Evolutionary conservation across 2,329 filamentous ascomycete genomes (phyloP).

Genomic region (Hyphodiscus sp.): DNA sequence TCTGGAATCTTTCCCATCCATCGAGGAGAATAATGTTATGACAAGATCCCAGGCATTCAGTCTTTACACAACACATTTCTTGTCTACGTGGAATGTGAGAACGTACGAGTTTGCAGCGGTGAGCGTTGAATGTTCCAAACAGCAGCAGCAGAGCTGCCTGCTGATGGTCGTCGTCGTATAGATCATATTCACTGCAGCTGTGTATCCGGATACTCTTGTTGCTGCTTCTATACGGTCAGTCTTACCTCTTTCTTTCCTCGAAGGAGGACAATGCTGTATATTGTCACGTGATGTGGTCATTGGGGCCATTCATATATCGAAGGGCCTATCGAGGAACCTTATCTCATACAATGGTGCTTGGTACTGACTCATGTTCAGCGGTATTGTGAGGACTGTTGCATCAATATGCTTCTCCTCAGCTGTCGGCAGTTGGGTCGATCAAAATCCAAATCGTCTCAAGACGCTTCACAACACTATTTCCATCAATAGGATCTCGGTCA

Average conservation of each 20-base stretch:
- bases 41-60: constrained; percentile 32
- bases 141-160: neutral
- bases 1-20: neutral
- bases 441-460: constrained; percentile 33
- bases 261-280: neutral
- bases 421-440: constrained; percentile 38
- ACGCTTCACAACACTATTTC: constrained; percentile 37
- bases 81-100: constrained; percentile 52
- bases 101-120: constrained; percentile 34
- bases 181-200: constrained; percentile 48
- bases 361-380: constrained; percentile 17
- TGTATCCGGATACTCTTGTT: constrained; percentile 36
- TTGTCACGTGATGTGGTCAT: neutral
- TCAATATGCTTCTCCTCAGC: constrained; percentile 37
- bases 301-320: neutral
- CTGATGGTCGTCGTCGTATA: constrained; percentile 22
- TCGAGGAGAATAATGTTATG: constrained; percentile 16
- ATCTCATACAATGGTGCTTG: neutral
- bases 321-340: neutral
- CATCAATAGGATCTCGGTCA: constrained; percentile 36
- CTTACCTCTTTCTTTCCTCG: neutral
- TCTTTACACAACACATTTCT: constrained; percentile 46
- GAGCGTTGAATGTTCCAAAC: constrained; percentile 3
- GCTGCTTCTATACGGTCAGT: constrained; percentile 34
- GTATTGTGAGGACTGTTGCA: constrained; percentile 31